These are phyloP conservation scores for Rasamsonia emersonii DNA, from an alignment of 2,329 filamentous ascomycete genomes.

Conservation along the genomic window DNA sequence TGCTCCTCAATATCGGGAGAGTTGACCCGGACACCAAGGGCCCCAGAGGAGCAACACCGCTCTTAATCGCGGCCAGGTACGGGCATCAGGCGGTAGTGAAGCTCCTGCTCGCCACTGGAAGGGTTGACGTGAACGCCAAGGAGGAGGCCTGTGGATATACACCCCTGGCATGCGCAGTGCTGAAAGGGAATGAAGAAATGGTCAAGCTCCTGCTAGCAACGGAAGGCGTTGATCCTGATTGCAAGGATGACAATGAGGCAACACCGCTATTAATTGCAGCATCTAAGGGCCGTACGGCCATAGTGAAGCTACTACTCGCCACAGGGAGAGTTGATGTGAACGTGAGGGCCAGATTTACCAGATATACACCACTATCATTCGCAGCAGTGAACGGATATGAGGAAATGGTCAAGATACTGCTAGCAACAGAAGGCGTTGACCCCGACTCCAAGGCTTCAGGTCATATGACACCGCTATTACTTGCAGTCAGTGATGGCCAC, in stretches of 20 bases:
- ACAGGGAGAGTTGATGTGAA: background rate
- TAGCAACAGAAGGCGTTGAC: background rate
- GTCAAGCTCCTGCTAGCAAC: background rate
- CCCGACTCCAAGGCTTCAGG: slow-evolving; percentile 1
- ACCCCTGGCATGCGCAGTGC: background rate
- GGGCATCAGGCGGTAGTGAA: background rate
- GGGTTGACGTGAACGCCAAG: background rate
- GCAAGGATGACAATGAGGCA: background rate
- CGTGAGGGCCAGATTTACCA: background rate
- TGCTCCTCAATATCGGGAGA: background rate
- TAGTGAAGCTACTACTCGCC: background rate
- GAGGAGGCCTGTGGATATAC: background rate
- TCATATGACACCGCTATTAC: too few relatives aligned
- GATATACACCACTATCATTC: background rate
- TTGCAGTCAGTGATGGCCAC: too few relatives aligned
- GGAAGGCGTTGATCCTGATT: background rate
- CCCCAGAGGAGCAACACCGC: background rate
- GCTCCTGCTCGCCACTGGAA: background rate
- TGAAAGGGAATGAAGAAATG: background rate
- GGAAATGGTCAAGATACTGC: slow-evolving; percentile 1
- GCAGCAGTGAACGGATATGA: background rate
- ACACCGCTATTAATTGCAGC: background rate
- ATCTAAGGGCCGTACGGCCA: background rate
- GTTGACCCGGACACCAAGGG: background rate
- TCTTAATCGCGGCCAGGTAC: background rate